These are phyloP conservation scores for Aspergillus cejpii DNA, from an alignment of 2,329 filamentous ascomycete genomes.

Conservation along the genomic window DNA sequence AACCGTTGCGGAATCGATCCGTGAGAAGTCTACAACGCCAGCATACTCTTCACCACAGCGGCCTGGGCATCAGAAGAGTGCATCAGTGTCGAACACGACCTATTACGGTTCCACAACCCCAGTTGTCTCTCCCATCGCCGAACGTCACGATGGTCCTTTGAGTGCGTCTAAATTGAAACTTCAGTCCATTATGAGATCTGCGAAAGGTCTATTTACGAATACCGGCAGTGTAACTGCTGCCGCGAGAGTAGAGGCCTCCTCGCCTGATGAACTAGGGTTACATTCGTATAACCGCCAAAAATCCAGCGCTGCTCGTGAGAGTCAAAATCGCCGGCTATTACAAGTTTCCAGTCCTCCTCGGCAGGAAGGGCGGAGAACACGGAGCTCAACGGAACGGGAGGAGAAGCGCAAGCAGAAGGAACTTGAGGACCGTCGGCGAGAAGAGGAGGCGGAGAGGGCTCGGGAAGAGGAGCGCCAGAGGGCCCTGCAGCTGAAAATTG, in stretches of 20 bases:
- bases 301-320: slow-evolving; percentile 17
- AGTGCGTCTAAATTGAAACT: slow-evolving; percentile 91
- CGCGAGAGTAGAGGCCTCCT: slow-evolving; percentile 51
- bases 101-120: slow-evolving; percentile 52
- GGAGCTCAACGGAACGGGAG: slow-evolving; percentile 54
- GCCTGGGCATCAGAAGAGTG: slow-evolving; percentile 51
- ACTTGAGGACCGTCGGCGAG: slow-evolving; percentile 28
- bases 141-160: slow-evolving; percentile 65
- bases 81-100: slow-evolving; percentile 54
- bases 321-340: slow-evolving; percentile 17
- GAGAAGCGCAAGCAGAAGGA: slow-evolving; percentile 35
- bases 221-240: slow-evolving; percentile 56
- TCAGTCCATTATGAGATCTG: slow-evolving; percentile 82
- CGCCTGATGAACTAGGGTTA: slow-evolving; percentile 33
- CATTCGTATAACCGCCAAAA: slow-evolving; percentile 26
- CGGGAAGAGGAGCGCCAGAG: slow-evolving; percentile 28
- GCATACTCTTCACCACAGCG: slow-evolving; percentile 48
- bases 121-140: slow-evolving; percentile 45
- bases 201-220: slow-evolving; percentile 77
- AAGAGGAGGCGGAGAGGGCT: slow-evolving; percentile 26
- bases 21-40: slow-evolving; percentile 62
- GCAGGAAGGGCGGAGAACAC: slow-evolving; percentile 45
- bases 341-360: slow-evolving; percentile 28
- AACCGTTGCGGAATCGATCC: slow-evolving; percentile 35
- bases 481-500: slow-evolving; percentile 25